These are phyloP conservation scores for Ceratocystis albifundus DNA, from an alignment of 2,329 filamentous ascomycete species.

Conservation along the genomic window DNA sequence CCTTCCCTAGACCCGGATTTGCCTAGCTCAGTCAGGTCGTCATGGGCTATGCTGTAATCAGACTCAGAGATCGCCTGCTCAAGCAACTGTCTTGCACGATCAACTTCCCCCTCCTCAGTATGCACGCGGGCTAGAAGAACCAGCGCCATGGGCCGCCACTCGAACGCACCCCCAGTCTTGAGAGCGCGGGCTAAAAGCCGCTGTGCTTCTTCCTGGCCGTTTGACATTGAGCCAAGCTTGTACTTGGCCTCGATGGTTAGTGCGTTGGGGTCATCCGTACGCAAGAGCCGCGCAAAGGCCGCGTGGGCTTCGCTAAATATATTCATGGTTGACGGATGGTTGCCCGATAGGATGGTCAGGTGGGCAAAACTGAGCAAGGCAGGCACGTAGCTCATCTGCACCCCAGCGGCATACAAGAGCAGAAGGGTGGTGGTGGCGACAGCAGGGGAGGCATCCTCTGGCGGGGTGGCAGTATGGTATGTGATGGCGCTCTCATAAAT, in stretches of 20 bases:
- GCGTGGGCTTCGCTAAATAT: slow-evolving; percentile 9
- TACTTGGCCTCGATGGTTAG: slow-evolving; percentile 29
- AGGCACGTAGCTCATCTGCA: slow-evolving; percentile 24
- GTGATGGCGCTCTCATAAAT: slow-evolving; percentile 19
- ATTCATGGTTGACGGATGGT: slow-evolving; percentile 27
- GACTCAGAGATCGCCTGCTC: background rate
- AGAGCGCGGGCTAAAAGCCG: slow-evolving; percentile 19
- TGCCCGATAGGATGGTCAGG: slow-evolving; percentile 24
- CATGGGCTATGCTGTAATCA: slow-evolving; percentile 11
- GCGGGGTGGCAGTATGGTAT: background rate
- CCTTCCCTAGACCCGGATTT: background rate
- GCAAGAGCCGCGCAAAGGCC: background rate
- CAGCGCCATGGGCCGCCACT: slow-evolving; percentile 21
- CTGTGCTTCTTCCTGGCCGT: slow-evolving; percentile 11
- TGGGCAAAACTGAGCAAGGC: slow-evolving; percentile 16
- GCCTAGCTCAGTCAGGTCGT: slow-evolving; percentile 2
- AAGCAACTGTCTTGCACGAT: background rate
- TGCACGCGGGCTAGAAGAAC: background rate
- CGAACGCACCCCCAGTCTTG: slow-evolving; percentile 15
- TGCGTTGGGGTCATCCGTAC: slow-evolving; percentile 30
- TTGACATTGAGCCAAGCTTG: background rate
- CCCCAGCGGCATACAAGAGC: slow-evolving; percentile 30
- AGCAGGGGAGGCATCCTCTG: slow-evolving; percentile 12
- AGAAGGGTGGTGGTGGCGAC: slow-evolving; percentile 26
- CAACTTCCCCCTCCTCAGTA: background rate